Evolutionary conservation across 805 yeast genomes (phyloP), one percentile per base, ranked within the genome.

Genomic region (Zygosaccharomyces siamensis): DNA sequence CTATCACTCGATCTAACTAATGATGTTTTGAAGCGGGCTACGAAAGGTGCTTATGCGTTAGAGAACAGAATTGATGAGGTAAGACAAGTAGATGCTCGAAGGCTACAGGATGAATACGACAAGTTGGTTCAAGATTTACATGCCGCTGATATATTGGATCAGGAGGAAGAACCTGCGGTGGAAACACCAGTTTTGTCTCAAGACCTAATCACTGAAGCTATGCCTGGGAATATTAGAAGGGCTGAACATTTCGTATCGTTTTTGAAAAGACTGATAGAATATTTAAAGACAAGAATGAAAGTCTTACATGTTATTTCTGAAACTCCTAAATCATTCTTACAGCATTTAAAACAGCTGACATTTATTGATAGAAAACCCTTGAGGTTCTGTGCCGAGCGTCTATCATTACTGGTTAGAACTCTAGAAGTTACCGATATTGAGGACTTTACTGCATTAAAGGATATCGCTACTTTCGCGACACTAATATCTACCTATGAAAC

Each of bases 171-270:
- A 41, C 59, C 63, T 3, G 86, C 89, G 66, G 82, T 93, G 79
- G 80, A 90, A 38, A 88, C 88, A 46, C 99, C 99, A 0, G 87
- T 84, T 0, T 70, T 93, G 40, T 88, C 98, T 0, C 78, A 80
- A 43, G 99, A 93, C 67, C 70, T 93, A 28, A 70, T 93, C 38
- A 84, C 81, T 38, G 99, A 93, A 64, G 97, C 98, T 0, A 82
- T 93, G 8, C 99, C 99, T 0, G 99, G 99, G 10, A 93, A 95
- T 58, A 93, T 93, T 38, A 76, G 99, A 56, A 81, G 96, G 60
- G 99, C 98, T 0, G 98, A 95, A 62, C 99, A 93, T 72, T 93
- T 93, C 61, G 84, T 93, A 12, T 89, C 97, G 3, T 93, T 93
- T 62, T 74, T 93, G 65, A 88, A 90, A 61, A 74, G 99, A 55